Evolutionary conservation across 805 yeast genomes (phyloP), one percentile per base, ranked within the genome.

Genomic region (Lipomyces oligophaga): DNA sequence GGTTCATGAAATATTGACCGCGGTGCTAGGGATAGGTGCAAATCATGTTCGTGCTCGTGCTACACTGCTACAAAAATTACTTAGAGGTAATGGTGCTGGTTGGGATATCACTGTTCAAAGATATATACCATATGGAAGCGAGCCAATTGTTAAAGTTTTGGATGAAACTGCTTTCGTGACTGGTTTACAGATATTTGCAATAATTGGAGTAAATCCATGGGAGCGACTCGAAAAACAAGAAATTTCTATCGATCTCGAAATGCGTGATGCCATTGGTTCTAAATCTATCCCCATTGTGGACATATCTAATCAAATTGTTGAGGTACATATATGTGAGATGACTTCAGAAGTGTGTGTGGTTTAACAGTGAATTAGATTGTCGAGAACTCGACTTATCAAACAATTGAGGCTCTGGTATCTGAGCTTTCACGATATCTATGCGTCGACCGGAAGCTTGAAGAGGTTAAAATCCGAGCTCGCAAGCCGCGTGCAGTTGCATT

Each of bases 131-230:
- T 49, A 49, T 34, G 54, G 54, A 11, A 21, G 30, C 13, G 34
- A 30, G 26, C 19, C 51, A 5, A 27, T 60, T 33, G 34, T 35
- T 6, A 35, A 33, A 7, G 44, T 34, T 8, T 33, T 34, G 43
- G 19, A 38, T 18, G 68, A 69, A 45, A 52, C 64, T 2, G 59
- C 76, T 1, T 43, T 58, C 7, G 76, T 86, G 32, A 67, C 71
- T 3, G 74, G 76, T 4, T 64, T 89, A 30, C 71, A 73, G 39
- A 65, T 86, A 15, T 71, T 81, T 40, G 82, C 96, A 0, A 71
- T 89, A n/a, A 84, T 93, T 56, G 99, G 98, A 3, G 93, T 93
- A 5, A 90, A 88, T 68, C 83, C 88, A 1, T 85, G 88, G 67
- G 99, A 93, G 63, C 72, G 98, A 48, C 65, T 81, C 19, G 81